Conservation (phyloP, 352 stramenopile species). For the Globisporangium iwayamae region DNA sequence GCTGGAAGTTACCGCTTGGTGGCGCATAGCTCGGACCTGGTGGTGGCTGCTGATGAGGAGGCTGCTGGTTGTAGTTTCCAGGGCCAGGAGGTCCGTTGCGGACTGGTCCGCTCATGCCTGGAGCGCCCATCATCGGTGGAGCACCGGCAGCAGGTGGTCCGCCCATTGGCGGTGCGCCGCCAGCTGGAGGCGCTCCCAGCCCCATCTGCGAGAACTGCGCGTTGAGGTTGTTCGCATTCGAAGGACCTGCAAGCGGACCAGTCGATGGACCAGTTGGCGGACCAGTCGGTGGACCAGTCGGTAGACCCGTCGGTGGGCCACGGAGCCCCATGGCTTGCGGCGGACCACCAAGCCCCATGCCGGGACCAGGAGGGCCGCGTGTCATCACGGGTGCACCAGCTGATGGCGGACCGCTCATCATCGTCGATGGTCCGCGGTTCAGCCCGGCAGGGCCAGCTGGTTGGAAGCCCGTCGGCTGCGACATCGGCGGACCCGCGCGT, state of each 20-base stretch:
- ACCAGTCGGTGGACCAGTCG: constrained; percentile 7
- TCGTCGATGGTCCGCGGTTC: constrained; percentile 20
- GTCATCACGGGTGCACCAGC: constrained; percentile 13
- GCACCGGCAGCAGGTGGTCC: constrained; percentile 21
- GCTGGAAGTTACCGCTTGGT: constrained; percentile 81
- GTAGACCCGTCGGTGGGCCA: constrained; percentile 13
- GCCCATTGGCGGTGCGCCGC: constrained; percentile 28
- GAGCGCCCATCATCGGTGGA: constrained; percentile 20
- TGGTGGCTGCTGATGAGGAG: constrained; percentile 25
- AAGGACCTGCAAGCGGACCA: constrained; percentile 11
- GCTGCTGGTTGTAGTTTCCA: constrained; percentile 21
- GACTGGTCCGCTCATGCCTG: constrained; percentile 6
- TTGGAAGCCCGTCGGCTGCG: constrained; percentile 19
- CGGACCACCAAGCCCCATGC: constrained; percentile 11
- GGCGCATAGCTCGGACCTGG: constrained; percentile 27
- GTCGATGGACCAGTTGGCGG: constrained; percentile 7
- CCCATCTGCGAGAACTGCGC: constrained; percentile 71
- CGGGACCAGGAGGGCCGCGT: constrained; percentile 19
- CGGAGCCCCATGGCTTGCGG: constrained; percentile 19
- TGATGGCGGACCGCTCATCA: constrained; percentile 28
- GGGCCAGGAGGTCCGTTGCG: constrained; percentile 16
- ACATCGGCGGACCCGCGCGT: constrained; percentile 19
- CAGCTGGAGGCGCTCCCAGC: constrained; percentile 34
- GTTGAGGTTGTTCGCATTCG: constrained; percentile 34
- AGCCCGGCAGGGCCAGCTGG: constrained; percentile 6